A percentile compares a stretch with the other conserved stretches of the same genome.
Evolutionary conservation across 163 green algal species (phyloP).

Genomic region (Chlamydomonas reinhardtii): DNA sequence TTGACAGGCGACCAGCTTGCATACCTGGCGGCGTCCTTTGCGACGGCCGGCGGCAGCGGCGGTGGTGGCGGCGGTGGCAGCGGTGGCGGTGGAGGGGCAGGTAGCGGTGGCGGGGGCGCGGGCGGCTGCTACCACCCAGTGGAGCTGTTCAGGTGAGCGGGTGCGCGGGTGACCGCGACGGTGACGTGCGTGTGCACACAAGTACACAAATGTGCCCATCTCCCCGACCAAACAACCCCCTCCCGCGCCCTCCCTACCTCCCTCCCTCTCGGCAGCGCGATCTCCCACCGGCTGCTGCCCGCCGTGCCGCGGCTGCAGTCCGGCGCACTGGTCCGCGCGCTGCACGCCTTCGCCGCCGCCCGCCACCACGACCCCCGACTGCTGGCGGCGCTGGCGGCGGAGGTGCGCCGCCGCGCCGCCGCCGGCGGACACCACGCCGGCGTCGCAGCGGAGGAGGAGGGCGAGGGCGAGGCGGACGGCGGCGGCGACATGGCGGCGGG

Average conservation of each 20-base stretch:
- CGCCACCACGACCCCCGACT: slow-evolving; percentile 24
- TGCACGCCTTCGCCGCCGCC: slow-evolving; percentile 21
- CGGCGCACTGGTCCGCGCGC: slow-evolving; percentile 21
- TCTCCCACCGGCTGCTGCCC: slow-evolving; percentile 5
- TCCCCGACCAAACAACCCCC: too few species aligned
- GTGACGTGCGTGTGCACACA: not conserved
- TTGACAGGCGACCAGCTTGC: slow-evolving; percentile 6
- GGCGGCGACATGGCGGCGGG: too few species aligned
- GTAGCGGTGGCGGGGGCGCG: too few species aligned
- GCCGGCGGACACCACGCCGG: not conserved
- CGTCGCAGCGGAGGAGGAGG: not conserved
- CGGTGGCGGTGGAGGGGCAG: too few species aligned
- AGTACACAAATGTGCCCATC: too few species aligned
- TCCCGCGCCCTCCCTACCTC: not conserved
- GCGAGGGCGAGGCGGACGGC: too few species aligned
- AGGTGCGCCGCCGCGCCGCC: not conserved
- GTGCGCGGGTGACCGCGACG: not conserved
- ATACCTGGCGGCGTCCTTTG: slow-evolving; percentile 9
- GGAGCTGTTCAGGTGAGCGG: slow-evolving; percentile 14
- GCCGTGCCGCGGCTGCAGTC: not conserved
- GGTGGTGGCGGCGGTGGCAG: too few species aligned
- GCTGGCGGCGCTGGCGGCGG: not conserved
- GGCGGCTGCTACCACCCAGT: slow-evolving; percentile 36
- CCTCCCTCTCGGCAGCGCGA: not conserved
- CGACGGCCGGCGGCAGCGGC: not conserved